Evolutionary conservation across 768 basidiomycete genomes (phyloP), one percentile per base, ranked within the genome.

Genomic region (Suillus lakei): DNA sequence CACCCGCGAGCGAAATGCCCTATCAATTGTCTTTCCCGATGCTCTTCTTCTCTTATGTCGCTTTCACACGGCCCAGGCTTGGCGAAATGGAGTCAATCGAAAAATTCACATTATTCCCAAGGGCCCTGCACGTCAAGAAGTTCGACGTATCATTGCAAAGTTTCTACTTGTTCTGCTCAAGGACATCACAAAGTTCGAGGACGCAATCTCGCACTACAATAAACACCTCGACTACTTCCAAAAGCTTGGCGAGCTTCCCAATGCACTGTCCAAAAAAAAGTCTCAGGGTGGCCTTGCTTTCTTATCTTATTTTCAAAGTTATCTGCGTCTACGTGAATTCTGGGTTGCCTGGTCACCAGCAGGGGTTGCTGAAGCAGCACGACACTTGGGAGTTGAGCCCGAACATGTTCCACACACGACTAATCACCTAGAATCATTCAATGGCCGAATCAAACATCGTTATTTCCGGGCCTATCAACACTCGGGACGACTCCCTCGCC

Each of bases 21-120:
- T 81, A 6, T 34, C 78, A 12, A 26, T 18, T 28, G 73, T 80
- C 6, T 79, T 67, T 62, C 70, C 73, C 1, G n/a, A 39, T 8
- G 74, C 80, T 36, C 60, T 66, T 23, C 76, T 81, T 21, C 68
- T 81, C 1, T 66, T 81, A 12, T 82, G 80, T 71, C 72, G 73
- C 48, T 81, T 80, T 62, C 80, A 81, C 62, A 39, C 78, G n/a
- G 70, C 75, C 6, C 78, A 81, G 54, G 78, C 69, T 38, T 82
- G 80, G 78, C 69, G 54, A 21, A 81, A 81, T 64, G 53, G 18
- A 21, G 28, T 54, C 28, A 54, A 54, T 54, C 38, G 38, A 38
- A 38, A 38, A 38, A 38, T 38, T 38, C 38, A 38, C 38, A 13
- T 13, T 38, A 38, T 38, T 38, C 38, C 38, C 38, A 38, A 38